Percentiles rank a stretch among this genome's conserved stretches.
phyloP scores from a whole-genome alignment of 1,284 basidiomycete species.

The Sporisorium scitamineum region DNA sequence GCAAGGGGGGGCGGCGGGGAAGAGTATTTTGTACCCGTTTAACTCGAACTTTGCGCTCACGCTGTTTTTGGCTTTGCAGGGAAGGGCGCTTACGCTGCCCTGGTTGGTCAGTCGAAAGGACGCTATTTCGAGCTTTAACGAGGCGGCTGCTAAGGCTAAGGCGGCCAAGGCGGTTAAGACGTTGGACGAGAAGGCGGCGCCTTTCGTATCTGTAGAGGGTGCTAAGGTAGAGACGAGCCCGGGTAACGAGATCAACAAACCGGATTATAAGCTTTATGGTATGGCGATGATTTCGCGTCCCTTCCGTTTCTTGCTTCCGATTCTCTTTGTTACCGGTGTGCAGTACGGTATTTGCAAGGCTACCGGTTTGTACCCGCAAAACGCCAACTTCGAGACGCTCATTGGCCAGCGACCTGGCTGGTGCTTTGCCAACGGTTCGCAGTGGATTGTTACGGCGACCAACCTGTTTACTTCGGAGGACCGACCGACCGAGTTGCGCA shows the following conservation, averaged over 20 bases:
- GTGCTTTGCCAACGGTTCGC: slow-evolving; percentile 38
- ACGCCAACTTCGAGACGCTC: slow-evolving; percentile 37
- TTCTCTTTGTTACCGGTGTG: slow-evolving; percentile 46
- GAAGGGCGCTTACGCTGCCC: slow-evolving; percentile 32
- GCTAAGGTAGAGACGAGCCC: background rate
- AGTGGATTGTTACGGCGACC: slow-evolving; percentile 46
- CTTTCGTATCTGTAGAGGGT: slow-evolving; percentile 1
- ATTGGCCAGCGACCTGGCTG: slow-evolving; percentile 31
- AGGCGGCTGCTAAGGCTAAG: slow-evolving; percentile 36
- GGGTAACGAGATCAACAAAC: slow-evolving; percentile 27
- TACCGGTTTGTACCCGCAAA: slow-evolving; percentile 30
- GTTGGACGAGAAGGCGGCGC: slow-evolving; percentile 27
- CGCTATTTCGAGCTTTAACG: slow-evolving; percentile 25
- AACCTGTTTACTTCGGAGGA: slow-evolving; percentile 48
- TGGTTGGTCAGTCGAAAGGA: slow-evolving; percentile 45
- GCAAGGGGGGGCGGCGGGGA: slow-evolving; percentile 25
- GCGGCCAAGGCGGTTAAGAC: slow-evolving; percentile 35
- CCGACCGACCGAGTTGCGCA: slow-evolving; percentile 20
- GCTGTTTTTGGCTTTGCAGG: slow-evolving; percentile 48
- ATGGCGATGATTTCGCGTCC: slow-evolving; percentile 49
- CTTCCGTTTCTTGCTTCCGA: slow-evolving; percentile 48
- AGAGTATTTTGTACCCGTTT: slow-evolving; percentile 52
- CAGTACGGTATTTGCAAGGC: slow-evolving; percentile 46
- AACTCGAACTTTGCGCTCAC: slow-evolving; percentile 43
- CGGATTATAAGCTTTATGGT: slow-evolving; percentile 44